phyloP scores from a whole-genome alignment of 768 basidiomycete genomes.

The Phylloporus arenicola region DNA sequence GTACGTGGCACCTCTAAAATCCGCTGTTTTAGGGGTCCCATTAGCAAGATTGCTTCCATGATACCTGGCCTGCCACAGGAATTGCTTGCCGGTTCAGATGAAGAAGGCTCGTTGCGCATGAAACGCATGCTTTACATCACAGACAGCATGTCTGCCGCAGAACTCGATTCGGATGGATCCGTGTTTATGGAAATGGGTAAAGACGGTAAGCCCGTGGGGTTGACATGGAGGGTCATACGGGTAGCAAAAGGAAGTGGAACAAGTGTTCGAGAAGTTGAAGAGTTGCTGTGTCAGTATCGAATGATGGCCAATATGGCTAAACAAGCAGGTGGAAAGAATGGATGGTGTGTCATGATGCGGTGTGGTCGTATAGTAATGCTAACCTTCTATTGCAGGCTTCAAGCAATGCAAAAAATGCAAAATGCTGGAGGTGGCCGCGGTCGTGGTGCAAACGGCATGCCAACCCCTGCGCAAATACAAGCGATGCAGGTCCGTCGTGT shows the following conservation, averaged over 20 bases:
- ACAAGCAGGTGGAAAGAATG: constrained; percentile 95
- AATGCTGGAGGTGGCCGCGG: constrained; percentile 79
- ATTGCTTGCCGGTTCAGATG: constrained; percentile 86
- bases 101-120: constrained; percentile 85
- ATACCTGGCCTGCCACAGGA: constrained; percentile 95
- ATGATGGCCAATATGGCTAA: constrained; percentile 99
- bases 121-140: constrained; percentile 99
- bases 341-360: constrained; percentile 52
- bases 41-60: constrained; percentile 98
- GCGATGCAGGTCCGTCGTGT: constrained; percentile 74
- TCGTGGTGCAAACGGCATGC: constrained; percentile 82
- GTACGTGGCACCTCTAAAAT: constrained; percentile 6
- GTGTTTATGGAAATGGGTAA: constrained; percentile 82
- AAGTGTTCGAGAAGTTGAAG: constrained; percentile 95
- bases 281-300: constrained; percentile 90
- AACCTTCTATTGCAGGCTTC: constrained; percentile 46
- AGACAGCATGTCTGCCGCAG: constrained; percentile 91
- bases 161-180: constrained; percentile 92
- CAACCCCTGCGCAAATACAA: constrained; percentile 88
- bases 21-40: constrained; percentile 71
- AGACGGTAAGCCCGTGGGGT: constrained; percentile 76
- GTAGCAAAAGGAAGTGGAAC: constrained; percentile 94
- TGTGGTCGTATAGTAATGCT: constrained; percentile 1
- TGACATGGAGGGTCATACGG: constrained; percentile 86
- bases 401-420: constrained; percentile 92